These are phyloP conservation scores for Lactifluus subvellereus DNA, from an alignment of 768 basidiomycete genomes.

Conservation along the genomic window DNA sequence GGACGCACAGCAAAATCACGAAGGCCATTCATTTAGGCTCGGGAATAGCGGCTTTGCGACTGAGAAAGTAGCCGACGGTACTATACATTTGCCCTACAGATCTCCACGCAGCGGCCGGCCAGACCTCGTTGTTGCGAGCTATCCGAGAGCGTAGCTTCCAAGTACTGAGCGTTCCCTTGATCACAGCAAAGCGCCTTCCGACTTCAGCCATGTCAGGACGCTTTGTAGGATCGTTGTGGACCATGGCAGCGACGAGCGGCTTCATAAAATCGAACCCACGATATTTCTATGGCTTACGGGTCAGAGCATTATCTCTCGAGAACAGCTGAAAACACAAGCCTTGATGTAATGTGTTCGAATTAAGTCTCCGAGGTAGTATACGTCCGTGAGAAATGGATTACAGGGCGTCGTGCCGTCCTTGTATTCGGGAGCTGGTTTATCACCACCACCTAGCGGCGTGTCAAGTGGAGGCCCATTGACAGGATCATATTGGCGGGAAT, in stretches of 20 bases:
- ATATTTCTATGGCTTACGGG: background rate
- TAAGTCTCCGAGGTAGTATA: conserved; percentile 33
- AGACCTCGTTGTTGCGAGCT: conserved; percentile 2
- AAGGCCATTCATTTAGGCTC: background rate
- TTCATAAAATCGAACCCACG: conserved; percentile 31
- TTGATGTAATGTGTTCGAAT: conserved; percentile 28
- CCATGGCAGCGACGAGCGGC: conserved; percentile 32
- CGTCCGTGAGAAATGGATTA: conserved; percentile 34
- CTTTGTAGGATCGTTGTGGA: conserved; percentile 30
- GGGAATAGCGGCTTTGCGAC: conserved; percentile 6
- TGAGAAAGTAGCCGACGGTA: background rate
- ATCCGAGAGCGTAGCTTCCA: conserved; percentile 34
- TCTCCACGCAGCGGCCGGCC: background rate
- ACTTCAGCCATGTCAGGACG: conserved; percentile 32
- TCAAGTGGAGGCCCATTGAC: conserved; percentile 26
- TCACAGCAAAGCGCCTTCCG: conserved; percentile 27
- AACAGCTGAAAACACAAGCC: conserved; percentile 18
- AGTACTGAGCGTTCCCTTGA: conserved; percentile 19
- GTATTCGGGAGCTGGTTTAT: conserved; percentile 36
- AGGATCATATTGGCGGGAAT: conserved; percentile 31
- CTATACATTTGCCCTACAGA: background rate
- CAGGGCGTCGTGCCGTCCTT: background rate
- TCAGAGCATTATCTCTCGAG: background rate
- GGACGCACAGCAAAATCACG: background rate
- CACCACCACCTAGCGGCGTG: conserved; percentile 35